Base-by-base conservation (phyloP, 2,329 filamentous ascomycete species). In the Paraphaeosphaeria sporulosa region DNA sequence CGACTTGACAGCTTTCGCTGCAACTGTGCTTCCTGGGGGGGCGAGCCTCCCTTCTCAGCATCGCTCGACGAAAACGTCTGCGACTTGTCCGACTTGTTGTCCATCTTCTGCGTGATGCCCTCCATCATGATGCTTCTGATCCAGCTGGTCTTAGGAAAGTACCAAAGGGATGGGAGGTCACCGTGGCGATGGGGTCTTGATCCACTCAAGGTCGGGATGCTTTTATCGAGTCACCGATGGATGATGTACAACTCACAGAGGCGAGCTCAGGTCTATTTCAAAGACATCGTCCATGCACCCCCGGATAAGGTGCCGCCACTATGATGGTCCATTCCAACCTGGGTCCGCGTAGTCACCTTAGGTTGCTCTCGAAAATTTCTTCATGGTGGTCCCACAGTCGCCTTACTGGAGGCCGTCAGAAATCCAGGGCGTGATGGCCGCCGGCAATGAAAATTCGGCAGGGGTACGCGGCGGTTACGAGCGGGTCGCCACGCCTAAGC, bases 1-100 rank as follows among this genome's bases (percentile, higher is more conserved):
- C 76, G 70, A 57, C 68, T 72, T 30, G 73, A 75, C 38, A 79
- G 66, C 58, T 76, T 76, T 57, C 76, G 70, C 55, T 78, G 71
- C 23, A 79, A 67, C 55, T 75, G 62, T 23, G 70, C 67, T 10
- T 65, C 59, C 10, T 65, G 58, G 42, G 63, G 61, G 8, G 67
- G 61, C 6, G 69, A 57, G 34, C 57, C 58, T 64, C 77, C 74
- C 68, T 78, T 78, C 68, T 79, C 77, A 10, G 74, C 47, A 62
- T 79, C 76, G 57, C 64, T 72, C 23, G 66, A 63, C 47, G 73
- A 73, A 51, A 66, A 65, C 10, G 68, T 44, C 43, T 69, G 58
- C 55, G 73, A 74, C 64, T 76, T 77, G 60, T 72, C 68, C 23
- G 73, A 74, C 38, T 57, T 60, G 47, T 68, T 57, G 48, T 75